Evolutionary conservation across 2,329 filamentous ascomycete genomes (phyloP).

Genomic region (Tolypocladium inflatum): DNA sequence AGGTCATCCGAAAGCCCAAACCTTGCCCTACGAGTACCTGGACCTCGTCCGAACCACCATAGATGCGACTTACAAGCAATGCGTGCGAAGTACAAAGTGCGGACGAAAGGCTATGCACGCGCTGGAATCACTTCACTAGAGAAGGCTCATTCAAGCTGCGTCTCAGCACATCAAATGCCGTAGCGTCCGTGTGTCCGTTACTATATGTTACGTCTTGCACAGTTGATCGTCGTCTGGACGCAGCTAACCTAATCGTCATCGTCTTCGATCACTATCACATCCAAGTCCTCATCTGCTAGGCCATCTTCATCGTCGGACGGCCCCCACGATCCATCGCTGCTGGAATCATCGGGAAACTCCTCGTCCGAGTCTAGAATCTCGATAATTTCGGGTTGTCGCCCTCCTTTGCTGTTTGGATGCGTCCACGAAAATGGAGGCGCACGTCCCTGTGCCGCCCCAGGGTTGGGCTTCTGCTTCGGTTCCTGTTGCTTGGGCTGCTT

Average conservation of each 20-base stretch:
- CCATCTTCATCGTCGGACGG: neutral
- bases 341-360: neutral
- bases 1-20: no score
- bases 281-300: neutral
- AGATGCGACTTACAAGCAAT: no score
- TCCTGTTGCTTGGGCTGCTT: neutral
- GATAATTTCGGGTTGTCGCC: neutral
- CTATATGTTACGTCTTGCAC: no score
- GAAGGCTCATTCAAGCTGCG: no score
- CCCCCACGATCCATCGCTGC: neutral
- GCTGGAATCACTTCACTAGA: no score
- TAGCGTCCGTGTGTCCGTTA: no score
- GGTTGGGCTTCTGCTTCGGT: neutral
- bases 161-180: no score
- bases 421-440: neutral
- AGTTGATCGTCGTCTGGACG: no score
- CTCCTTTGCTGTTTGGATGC: neutral
- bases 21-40: no score
- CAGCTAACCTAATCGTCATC: neutral
- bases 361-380: neutral
- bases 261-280: neutral
- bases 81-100: no score
- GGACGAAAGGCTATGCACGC: no score
- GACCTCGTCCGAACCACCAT: no score
- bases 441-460: neutral